Percentiles rank a stretch among this genome's conserved stretches.
Conservation (phyloP, 805 yeast genomes). For the Candida tammaniensis region DNA sequence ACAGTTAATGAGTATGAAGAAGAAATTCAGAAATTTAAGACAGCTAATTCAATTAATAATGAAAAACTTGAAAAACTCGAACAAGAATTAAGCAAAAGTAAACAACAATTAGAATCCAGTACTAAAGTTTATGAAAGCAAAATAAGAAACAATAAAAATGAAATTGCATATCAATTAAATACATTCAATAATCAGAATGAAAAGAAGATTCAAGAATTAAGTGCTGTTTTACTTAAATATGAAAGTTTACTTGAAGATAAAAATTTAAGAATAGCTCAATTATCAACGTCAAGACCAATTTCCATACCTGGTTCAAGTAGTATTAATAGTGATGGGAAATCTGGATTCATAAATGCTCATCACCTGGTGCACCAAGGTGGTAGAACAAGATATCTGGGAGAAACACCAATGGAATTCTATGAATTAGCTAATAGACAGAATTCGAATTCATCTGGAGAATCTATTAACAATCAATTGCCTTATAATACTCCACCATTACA, state of each 20-base stretch:
- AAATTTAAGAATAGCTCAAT: slow-evolving; percentile 30
- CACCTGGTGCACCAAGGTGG: background rate
- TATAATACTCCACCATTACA: slow-evolving; percentile 15
- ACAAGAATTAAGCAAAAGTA: slow-evolving; percentile 16
- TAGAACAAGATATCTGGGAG: background rate
- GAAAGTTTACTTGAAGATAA: slow-evolving; percentile 38
- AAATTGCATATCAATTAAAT: slow-evolving; percentile 24
- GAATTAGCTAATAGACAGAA: slow-evolving; percentile 9
- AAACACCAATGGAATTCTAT: slow-evolving; percentile 13
- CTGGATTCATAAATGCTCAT: background rate
- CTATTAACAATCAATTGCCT: slow-evolving; percentile 11
- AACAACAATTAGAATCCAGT: slow-evolving; percentile 14
- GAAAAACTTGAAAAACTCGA: slow-evolving; percentile 20
- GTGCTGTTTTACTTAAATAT: slow-evolving; percentile 25
- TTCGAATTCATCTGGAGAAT: slow-evolving; percentile 12
- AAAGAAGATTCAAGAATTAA: slow-evolving; percentile 33
- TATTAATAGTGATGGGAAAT: slow-evolving; percentile 7
- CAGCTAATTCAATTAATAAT: slow-evolving; percentile 16
- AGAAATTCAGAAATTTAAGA: slow-evolving; percentile 11
- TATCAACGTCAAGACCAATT: slow-evolving; percentile 38
- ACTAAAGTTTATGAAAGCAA: slow-evolving; percentile 22
- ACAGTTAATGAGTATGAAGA: slow-evolving; percentile 8
- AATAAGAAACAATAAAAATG: slow-evolving; percentile 21
- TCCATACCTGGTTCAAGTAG: slow-evolving; percentile 25
- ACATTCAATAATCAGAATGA: slow-evolving; percentile 27